Conservation (phyloP, 2,329 filamentous ascomycete species). For the Penicillium sp. region DNA sequence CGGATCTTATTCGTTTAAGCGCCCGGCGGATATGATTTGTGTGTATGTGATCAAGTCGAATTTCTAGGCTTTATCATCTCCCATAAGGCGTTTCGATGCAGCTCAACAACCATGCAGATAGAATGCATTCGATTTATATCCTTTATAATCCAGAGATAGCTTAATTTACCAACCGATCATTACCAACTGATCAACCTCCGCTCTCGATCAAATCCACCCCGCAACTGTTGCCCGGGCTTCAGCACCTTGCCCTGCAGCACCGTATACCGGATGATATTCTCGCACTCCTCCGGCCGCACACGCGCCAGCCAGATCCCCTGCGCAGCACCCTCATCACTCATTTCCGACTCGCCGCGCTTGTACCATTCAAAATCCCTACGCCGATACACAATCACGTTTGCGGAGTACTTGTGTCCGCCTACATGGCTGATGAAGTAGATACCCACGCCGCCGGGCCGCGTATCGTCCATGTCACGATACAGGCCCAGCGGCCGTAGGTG, state of each 20-base stretch:
- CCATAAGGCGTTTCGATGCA: no score
- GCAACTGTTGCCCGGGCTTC: conserved; percentile 76
- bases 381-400: conserved; percentile 90
- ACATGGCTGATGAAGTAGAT: conserved; percentile 97
- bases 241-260: conserved; percentile 90
- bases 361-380: conserved; percentile 45
- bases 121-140: conserved; percentile 1
- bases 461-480: conserved; percentile 80
- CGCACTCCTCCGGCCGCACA: conserved; percentile 80
- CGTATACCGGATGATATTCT: conserved; percentile 85
- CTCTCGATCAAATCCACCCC: conserved; percentile 82
- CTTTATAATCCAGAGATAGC: neutral
- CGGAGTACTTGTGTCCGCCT: conserved; percentile 92
- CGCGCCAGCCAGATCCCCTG: conserved; percentile 93
- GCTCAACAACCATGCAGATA: neutral
- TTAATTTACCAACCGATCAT: conserved; percentile 73
- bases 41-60: no score
- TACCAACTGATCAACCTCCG: conserved; percentile 85
- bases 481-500: conserved; percentile 80
- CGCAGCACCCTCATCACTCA: conserved; percentile 56
- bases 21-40: no score
- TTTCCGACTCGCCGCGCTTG: conserved; percentile 20
- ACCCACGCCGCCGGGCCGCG: conserved; percentile 82
- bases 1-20: no score
- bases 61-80: no score